Percentiles rank a stretch among this genome's conserved stretches.
These are phyloP conservation scores for Adenanthera pavonina DNA, from an alignment of 306 rosid species.

Conservation along the genomic window DNA sequence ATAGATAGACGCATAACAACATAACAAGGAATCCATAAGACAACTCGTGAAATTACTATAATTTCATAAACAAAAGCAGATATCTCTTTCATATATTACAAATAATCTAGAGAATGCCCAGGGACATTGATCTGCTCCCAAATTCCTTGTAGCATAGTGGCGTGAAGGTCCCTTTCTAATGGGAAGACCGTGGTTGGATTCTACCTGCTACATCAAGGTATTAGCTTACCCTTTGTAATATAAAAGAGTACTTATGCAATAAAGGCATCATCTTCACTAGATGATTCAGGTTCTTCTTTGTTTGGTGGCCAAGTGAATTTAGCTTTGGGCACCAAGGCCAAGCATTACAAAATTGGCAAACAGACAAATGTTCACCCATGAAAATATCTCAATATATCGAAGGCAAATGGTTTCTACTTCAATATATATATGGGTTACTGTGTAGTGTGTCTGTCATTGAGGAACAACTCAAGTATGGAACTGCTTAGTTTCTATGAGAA, in stretches of 20 bases:
- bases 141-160: no score
- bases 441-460: neutral
- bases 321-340: slow-evolving; percentile 53
- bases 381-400: neutral
- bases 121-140: slow-evolving; percentile 81
- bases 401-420: neutral
- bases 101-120: slow-evolving; percentile 78
- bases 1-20: no score
- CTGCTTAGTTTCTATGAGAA: neutral
- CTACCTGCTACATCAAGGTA: no score
- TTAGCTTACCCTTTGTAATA: no score
- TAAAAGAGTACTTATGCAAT: slow-evolving; percentile 53
- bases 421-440: neutral
- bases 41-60: no score
- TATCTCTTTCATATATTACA: slow-evolving; percentile 95
- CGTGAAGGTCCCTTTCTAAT: no score
- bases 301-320: slow-evolving; percentile 73
- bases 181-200: no score
- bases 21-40: no score
- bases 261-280: slow-evolving; percentile 52
- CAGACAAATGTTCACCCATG: slow-evolving; percentile 12
- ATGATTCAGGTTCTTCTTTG: slow-evolving; percentile 76
- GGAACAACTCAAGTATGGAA: slow-evolving; percentile 13
- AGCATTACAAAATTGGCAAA: slow-evolving; percentile 16
- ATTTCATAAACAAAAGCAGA: no score